These are phyloP conservation scores for Colletotrichum costaricense DNA, from an alignment of 2,329 filamentous ascomycete genomes.

Conservation along the genomic window DNA sequence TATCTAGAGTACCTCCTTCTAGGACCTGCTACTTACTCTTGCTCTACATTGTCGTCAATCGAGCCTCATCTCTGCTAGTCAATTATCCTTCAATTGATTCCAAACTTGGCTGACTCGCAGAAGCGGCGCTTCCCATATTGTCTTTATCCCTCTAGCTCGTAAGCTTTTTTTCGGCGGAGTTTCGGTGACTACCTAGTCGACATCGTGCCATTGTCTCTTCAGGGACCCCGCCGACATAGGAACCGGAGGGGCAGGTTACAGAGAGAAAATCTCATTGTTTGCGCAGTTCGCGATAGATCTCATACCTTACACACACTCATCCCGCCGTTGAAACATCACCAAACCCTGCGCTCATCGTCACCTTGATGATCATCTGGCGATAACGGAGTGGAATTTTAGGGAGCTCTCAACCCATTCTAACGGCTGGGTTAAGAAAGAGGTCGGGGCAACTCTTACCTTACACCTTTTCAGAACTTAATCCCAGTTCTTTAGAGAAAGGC, in stretches of 20 bases:
- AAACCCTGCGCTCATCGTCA: not conserved
- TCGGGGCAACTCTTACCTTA: too few species aligned
- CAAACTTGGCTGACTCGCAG: slow-evolving; percentile 11
- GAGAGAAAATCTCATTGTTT: not conserved
- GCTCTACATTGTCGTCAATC: too few species aligned
- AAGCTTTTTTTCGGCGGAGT: not conserved
- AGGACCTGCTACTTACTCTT: too few species aligned
- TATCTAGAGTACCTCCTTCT: not conserved
- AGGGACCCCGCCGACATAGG: slow-evolving; percentile 23
- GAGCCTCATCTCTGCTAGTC: not conserved
- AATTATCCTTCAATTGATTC: not conserved
- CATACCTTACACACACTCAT: not conserved
- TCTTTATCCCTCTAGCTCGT: not conserved
- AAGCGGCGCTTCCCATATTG: not conserved
- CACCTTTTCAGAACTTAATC: too few species aligned
- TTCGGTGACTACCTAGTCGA: not conserved
- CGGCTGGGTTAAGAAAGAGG: not conserved
- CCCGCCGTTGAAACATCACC: not conserved
- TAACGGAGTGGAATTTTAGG: not conserved
- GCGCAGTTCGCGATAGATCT: not conserved
- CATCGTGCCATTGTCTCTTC: slow-evolving; percentile 24
- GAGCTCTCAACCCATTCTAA: not conserved
- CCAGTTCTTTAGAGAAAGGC: not conserved
- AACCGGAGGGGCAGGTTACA: not conserved
- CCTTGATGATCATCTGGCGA: not conserved